phyloP scores from a whole-genome alignment of 2,329 filamentous ascomycete species.

The Penicillium sp. region DNA sequence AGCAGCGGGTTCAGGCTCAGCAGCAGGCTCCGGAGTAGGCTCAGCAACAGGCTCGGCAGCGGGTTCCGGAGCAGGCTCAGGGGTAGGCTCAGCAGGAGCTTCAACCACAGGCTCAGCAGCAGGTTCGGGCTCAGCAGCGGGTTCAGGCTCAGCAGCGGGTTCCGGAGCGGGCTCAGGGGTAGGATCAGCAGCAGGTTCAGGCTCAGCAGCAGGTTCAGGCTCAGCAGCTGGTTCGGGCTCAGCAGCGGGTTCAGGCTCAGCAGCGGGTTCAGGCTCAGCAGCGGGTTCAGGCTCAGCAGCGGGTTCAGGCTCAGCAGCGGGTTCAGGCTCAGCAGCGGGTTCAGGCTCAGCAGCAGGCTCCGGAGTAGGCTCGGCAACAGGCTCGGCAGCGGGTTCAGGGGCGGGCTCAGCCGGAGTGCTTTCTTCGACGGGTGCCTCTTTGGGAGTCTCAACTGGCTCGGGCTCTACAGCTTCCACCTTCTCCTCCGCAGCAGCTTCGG shows the following conservation, averaged over 20 bases:
- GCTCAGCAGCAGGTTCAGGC: not conserved
- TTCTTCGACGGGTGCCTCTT: not conserved
- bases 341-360: not conserved
- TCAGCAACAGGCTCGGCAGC: not conserved
- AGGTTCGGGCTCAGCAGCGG: not conserved
- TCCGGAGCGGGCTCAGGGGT: not conserved
- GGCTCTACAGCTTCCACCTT: constrained; percentile 4
- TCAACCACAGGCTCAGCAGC: not conserved
- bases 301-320: constrained; percentile 14
- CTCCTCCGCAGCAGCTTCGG: not conserved
- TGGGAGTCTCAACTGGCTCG: constrained; percentile 6
- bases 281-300: not conserved
- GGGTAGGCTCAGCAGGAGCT: not conserved
- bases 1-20: not conserved
- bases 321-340: not conserved
- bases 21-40: not conserved
- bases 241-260: too few species aligned
- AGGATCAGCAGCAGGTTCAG: not conserved
- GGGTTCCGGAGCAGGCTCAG: too few species aligned
- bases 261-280: constrained; percentile 7
- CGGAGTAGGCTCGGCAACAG: not conserved
- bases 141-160: not conserved
- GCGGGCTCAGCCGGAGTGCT: not conserved
- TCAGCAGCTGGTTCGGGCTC: not conserved
- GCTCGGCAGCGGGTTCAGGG: not conserved